Conservation (phyloP, 257 asterid species). For the Fraxinus excelsior region DNA sequence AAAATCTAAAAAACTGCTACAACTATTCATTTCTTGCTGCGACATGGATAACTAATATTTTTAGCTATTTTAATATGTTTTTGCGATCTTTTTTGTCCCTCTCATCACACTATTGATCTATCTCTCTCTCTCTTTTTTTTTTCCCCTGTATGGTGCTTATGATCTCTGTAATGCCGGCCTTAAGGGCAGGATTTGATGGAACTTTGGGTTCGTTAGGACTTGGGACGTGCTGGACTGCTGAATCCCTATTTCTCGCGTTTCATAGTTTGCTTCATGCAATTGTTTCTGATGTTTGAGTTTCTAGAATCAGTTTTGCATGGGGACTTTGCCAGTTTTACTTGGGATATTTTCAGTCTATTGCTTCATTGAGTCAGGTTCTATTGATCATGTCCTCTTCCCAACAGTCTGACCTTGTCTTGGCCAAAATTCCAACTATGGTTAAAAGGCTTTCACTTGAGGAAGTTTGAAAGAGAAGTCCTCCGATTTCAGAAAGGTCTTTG, state of each 20-base stretch:
- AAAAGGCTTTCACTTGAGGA: no score
- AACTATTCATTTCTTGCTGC: background rate
- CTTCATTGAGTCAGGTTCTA: constrained; percentile 7
- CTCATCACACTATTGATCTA: background rate
- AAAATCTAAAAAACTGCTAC: background rate
- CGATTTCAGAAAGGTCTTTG: no score
- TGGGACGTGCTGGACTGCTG: constrained; percentile 29
- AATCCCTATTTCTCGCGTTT: constrained; percentile 27
- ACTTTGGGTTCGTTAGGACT: constrained; percentile 13
- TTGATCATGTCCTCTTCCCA: no score
- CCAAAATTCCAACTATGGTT: no score
- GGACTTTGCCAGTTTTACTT: constrained; percentile 28
- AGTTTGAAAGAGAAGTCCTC: no score
- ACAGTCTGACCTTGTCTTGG: no score
- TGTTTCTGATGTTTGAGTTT: constrained; percentile 1
- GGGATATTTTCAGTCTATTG: constrained; percentile 29
- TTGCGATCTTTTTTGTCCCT: background rate
- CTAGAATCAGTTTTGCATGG: constrained; percentile 24
- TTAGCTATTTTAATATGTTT: background rate
- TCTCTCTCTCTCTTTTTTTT: background rate
- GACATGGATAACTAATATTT: background rate
- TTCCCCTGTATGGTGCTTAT: constrained; percentile 21
- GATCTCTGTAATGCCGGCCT: constrained; percentile 25
- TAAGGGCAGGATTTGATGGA: constrained; percentile 33
- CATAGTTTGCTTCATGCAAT: constrained; percentile 24